A percentile compares a stretch with the other conserved stretches of the same genome.
Evolutionary conservation across 768 basidiomycete species (phyloP).

Genomic region (Trametes coccinea): DNA sequence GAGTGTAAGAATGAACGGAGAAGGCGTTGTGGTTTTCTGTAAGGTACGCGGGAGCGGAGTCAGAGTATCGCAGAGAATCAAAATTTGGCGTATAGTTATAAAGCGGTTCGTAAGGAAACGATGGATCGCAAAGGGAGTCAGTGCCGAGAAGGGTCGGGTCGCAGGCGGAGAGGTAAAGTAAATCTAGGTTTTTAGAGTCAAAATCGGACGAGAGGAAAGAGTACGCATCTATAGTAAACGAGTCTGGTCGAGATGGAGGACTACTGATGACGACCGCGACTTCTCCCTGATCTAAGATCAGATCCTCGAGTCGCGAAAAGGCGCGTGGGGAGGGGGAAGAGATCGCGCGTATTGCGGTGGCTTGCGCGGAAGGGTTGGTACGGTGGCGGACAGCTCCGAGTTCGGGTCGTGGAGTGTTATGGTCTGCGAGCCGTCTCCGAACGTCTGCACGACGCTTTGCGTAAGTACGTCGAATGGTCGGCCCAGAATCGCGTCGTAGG

Average conservation of each 20-base stretch:
- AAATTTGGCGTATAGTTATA: neutral
- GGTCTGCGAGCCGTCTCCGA: too few relatives aligned
- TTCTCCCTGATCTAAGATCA: slow-evolving; percentile 17
- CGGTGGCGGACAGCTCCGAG: neutral
- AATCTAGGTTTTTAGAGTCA: neutral
- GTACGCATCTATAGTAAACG: slow-evolving; percentile 7
- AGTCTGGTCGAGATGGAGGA: neutral
- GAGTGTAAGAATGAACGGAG: slow-evolving; percentile 1
- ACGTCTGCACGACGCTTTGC: too few relatives aligned
- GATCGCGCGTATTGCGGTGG: neutral
- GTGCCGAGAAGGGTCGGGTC: neutral
- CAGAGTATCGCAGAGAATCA: too few relatives aligned
- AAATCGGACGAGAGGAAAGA: neutral
- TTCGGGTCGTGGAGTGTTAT: slow-evolving; percentile 13
- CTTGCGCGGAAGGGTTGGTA: slow-evolving; percentile 7
- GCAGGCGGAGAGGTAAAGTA: slow-evolving; percentile 12
- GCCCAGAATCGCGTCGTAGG: too few relatives aligned
- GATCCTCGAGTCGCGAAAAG: slow-evolving; percentile 20
- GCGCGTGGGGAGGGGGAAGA: neutral
- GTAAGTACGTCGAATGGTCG: too few relatives aligned
- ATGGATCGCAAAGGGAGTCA: slow-evolving; percentile 5
- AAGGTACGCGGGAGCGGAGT: neutral
- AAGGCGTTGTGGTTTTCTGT: neutral
- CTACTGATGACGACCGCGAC: slow-evolving; percentile 2
- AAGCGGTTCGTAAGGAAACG: slow-evolving; percentile 4